phyloP scores from a whole-genome alignment of 176 grass and related monocot genomes.

The Themeda triandra region DNA sequence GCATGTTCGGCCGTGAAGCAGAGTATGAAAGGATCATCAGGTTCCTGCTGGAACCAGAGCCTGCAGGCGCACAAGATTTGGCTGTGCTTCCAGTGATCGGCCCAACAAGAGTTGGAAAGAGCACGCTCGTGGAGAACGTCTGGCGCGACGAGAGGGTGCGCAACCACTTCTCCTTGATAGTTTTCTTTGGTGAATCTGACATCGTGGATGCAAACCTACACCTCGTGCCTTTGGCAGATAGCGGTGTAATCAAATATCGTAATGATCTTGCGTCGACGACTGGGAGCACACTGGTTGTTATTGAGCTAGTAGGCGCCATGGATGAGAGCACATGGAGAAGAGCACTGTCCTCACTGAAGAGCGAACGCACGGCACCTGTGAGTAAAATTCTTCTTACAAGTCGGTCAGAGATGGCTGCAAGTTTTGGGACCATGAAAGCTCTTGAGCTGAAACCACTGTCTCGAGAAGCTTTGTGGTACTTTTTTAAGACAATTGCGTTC shows the following conservation, averaged over 20 bases:
- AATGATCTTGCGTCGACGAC: not conserved
- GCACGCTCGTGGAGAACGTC: slow-evolving; percentile 35
- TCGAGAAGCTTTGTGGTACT: slow-evolving; percentile 1
- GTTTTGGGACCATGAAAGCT: not conserved
- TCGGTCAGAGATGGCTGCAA: not conserved
- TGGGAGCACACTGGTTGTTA: slow-evolving; percentile 1
- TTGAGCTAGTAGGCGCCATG: not conserved
- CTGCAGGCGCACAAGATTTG: too few species aligned
- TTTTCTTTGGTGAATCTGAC: not conserved
- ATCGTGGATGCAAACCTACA: not conserved
- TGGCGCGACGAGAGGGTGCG: slow-evolving; percentile 40
- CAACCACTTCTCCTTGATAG: slow-evolving; percentile 4
- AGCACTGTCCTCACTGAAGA: not conserved
- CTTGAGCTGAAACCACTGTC: not conserved
- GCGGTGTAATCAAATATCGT: not conserved
- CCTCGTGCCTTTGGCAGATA: not conserved
- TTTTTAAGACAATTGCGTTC: slow-evolving; percentile 4
- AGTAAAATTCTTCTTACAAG: slow-evolving; percentile 17
- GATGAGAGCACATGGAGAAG: slow-evolving; percentile 14
- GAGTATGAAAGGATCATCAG: slow-evolving; percentile 9
- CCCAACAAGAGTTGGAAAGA: slow-evolving; percentile 31
- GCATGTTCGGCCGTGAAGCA: slow-evolving; percentile 34
- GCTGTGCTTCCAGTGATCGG: slow-evolving; percentile 23
- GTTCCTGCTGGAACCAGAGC: not conserved
- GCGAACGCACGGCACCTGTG: not conserved